Base-by-base conservation (phyloP, 441 rosid genomes). In the Corymbia citriodora region DNA sequence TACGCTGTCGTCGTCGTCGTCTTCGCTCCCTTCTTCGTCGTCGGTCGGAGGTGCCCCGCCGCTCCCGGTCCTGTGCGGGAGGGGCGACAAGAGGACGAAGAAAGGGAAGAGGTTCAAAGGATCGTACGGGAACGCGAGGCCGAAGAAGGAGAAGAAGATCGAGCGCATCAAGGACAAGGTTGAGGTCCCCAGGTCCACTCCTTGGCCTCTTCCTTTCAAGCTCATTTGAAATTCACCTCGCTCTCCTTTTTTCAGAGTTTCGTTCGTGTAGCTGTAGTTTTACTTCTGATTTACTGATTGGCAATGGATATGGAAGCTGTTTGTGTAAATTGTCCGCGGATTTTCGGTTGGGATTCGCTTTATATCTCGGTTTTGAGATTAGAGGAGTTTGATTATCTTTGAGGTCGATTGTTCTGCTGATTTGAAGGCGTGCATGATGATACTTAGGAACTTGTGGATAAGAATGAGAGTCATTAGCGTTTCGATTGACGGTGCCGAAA, bases 141-240 rank as follows among this genome's bases (percentile, higher is more conserved):
- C 98, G 81, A 97, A 95, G 95, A 98, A 96, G 93, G 98, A 98
- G 91, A 97, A 98, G 96, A 97, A 85, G 98, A 95, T 96, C 5
- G 97, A 97, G 91, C 94, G 99, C 7, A 94, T 97, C 93, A 97
- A 98, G 91, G 99, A 97, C 87, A 98, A 92, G 94, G 94, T 95
- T 50, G 99, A 98, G 93, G 95, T 97, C 48, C 99, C 99, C 92
- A 96, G 98, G 95, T 97, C 99, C 65, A 98, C 99, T 88, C 99
- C 99, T 81, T 98, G 99, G 99, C 99, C 99, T 92, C 99, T 97
- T 49, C 99, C 99, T 91, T 98, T 98, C 95, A 98, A 97, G 95
- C 97, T 98, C 94, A 96, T 97, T 89, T 98, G 92, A 95, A 61
- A 61, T 87, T 48, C 25, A 63, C 25, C 19, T 63, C 85, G 27